Percentiles rank a stretch among this genome's conserved stretches.
These are phyloP conservation scores for Rhizopus arrhizus DNA, from an alignment of 371 early-diverging fungal genomes.

Conservation along the genomic window DNA sequence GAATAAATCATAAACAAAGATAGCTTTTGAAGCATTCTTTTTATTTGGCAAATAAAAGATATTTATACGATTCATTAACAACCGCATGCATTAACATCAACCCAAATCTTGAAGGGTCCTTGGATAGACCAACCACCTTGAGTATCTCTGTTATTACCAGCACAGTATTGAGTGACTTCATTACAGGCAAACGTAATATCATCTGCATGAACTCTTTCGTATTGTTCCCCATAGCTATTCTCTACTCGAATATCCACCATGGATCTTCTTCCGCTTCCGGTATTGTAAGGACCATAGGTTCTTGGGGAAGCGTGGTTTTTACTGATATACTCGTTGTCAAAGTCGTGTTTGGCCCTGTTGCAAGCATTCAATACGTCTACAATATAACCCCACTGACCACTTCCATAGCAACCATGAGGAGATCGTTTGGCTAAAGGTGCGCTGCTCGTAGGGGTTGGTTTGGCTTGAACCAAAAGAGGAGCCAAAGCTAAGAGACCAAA, in stretches of 20 bases:
- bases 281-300: neutral
- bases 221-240: neutral
- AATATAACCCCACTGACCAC: constrained; percentile 1
- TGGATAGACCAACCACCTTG: constrained; percentile 1
- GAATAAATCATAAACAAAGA: too few species aligned
- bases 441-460: neutral
- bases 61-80: neutral
- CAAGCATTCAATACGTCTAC: neutral
- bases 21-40: too few species aligned
- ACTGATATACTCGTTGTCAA: neutral
- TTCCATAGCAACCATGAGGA: neutral
- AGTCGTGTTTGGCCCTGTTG: neutral
- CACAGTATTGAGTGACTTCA: neutral
- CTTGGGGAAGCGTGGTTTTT: neutral
- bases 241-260: neutral
- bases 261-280: neutral
- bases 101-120: neutral
- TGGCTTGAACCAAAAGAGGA: constrained; percentile 3
- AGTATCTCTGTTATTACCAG: constrained; percentile 1
- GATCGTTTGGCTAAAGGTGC: neutral
- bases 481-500: neutral
- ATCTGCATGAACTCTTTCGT: neutral
- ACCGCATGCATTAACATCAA: neutral
- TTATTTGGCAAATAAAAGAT: too few species aligned
- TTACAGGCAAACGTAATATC: neutral